Base-by-base conservation (phyloP, 257 asterid species). In the Schizonepeta tenuifolia region DNA sequence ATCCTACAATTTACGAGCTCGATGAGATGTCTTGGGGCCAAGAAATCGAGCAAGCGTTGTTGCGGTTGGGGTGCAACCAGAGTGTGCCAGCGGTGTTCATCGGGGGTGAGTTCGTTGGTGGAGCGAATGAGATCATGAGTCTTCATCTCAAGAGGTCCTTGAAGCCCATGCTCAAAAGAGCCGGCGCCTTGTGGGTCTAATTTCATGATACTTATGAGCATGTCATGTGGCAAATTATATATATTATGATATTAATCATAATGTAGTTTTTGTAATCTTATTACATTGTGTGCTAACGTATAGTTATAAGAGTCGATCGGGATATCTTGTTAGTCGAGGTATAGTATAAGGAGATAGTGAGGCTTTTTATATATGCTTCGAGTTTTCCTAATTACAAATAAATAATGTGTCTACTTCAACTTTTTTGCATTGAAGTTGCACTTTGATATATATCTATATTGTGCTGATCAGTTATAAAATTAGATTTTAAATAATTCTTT, bases 131-230 rank as follows among this genome's bases (percentile, higher is more conserved):
- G 82, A 73, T 92, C 59, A 89, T 86, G 93, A 83, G 85, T 49
- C 96, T 87, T 79, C 97, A 92, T 40, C 96, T 92, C 68, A 65
- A 83, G 14, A 73, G 96, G 22, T 56, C 90, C 59, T 72, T 92
- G 38, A 81, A 67, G 79, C 92, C 90, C 56, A 85, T 84, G 97
- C 96, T 92, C 51, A 75, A 81, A 60, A 75, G 80, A 33, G 97
- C 97, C 1, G 96, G 97, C 7, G 97, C 96, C 3, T 35, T 89
- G 11, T 92, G 96, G 96, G 80, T 92, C 70, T 92, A 20, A 81
- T 9, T 22, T 1, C 9, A n/a, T 7, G 13, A 54, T 13, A 55
- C 17, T 9, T 41, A 41, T 5, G 13, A 44, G 50, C 50, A 44
- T 13, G 47, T 1, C 50, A 44, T 13, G 47, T 1, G 13, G 13